Percentiles rank a stretch among this genome's conserved stretches.
Conservation (phyloP, 208 protist genomes). For the Phytomonas francai region DNA sequence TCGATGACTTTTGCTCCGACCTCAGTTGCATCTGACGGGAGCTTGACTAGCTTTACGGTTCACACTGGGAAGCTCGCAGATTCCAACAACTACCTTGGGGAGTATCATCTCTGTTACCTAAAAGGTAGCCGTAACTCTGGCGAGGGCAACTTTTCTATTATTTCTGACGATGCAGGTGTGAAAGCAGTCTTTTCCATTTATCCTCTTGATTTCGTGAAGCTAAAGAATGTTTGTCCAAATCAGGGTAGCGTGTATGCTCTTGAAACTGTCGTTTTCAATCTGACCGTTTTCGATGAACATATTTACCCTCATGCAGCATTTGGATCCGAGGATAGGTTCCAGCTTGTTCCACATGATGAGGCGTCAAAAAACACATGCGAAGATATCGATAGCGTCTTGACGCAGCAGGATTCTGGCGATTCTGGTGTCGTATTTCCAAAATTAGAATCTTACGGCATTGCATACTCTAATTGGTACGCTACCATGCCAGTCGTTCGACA, state of each 20-base stretch:
- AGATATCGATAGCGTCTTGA: neutral
- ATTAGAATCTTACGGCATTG: constrained; percentile 24
- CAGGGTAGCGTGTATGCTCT: constrained; percentile 29
- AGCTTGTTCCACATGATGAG: constrained; percentile 26
- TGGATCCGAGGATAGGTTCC: constrained; percentile 35
- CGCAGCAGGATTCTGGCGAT: neutral
- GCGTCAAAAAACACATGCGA: neutral
- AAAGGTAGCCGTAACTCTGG: constrained; percentile 29
- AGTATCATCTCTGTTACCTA: constrained; percentile 84
- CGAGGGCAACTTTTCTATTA: constrained; percentile 26
- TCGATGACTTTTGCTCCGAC: constrained; percentile 36
- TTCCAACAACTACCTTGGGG: constrained; percentile 29
- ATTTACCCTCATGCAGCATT: constrained; percentile 57
- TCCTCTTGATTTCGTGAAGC: constrained; percentile 32
- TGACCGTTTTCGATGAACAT: constrained; percentile 22
- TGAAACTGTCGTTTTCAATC: constrained; percentile 57
- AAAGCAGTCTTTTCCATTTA: constrained; percentile 65
- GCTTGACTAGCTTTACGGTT: constrained; percentile 37
- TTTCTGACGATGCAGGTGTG: constrained; percentile 9
- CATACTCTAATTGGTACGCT: constrained; percentile 51
- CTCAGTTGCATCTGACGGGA: constrained; percentile 16
- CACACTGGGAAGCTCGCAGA: constrained; percentile 20
- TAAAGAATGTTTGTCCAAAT: constrained; percentile 21
- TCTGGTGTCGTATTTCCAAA: constrained; percentile 8
- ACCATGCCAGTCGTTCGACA: constrained; percentile 32